phyloP scores from a whole-genome alignment of 768 basidiomycete genomes.

The Harrya chromipes region DNA sequence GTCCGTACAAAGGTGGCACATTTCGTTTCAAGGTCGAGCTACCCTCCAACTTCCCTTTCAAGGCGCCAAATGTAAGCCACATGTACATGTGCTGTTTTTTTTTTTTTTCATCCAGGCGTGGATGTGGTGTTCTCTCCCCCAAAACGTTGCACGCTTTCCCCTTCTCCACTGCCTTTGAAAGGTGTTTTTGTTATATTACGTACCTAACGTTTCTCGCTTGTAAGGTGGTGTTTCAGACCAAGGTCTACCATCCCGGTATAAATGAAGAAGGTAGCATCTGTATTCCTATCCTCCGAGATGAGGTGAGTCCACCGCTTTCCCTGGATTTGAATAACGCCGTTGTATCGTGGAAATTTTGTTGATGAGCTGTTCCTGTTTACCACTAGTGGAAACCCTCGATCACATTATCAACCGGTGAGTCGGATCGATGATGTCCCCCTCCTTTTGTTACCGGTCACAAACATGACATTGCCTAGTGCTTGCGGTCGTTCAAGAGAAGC shows the following conservation, averaged over 20 bases:
- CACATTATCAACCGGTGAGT: conserved; percentile 61
- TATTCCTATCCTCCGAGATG: conserved; percentile 79
- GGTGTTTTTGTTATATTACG: conserved; percentile 14
- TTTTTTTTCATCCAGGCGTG: not conserved
- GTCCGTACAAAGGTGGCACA: conserved; percentile 80
- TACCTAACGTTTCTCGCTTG: conserved; percentile 11
- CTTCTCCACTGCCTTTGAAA: not conserved
- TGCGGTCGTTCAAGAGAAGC: conserved; percentile 73
- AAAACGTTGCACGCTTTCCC: conserved; percentile 16
- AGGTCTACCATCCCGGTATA: conserved; percentile 88
- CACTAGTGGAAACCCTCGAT: conserved; percentile 83
- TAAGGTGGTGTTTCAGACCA: conserved; percentile 80
- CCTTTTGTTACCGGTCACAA: conserved; percentile 5
- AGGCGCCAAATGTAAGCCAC: conserved; percentile 65
- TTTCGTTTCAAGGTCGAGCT: conserved; percentile 73
- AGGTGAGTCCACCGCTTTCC: conserved; percentile 45
- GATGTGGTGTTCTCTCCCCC: conserved; percentile 11
- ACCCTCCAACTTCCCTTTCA: conserved; percentile 85
- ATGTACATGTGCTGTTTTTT: conserved; percentile 2
- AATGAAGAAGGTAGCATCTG: conserved; percentile 88
- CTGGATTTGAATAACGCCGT: not conserved
- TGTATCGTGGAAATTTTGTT: conserved; percentile 1
- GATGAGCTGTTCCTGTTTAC: not conserved
- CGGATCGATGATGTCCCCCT: conserved; percentile 9
- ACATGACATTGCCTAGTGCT: conserved; percentile 49